Base-by-base conservation (phyloP, 768 basidiomycete genomes). In the Suillus cothurnatus region DNA sequence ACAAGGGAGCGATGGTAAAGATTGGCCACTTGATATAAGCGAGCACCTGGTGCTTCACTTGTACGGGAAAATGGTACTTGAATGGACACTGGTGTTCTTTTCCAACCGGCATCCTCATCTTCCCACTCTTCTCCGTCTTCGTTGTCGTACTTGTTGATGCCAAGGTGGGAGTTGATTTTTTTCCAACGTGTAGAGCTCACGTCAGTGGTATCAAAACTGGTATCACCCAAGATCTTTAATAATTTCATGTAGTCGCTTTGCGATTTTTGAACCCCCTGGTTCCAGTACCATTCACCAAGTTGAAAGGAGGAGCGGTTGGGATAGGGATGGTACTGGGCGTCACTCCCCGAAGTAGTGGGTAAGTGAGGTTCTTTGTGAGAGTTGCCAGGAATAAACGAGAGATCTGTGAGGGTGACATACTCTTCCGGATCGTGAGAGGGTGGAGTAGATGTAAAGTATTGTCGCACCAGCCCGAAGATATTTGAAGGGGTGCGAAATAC, bases 61-160 rank as follows among this genome's bases (percentile, higher is more conserved):
- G 32, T 3, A 6, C 43, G 6, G 36, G 61, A 62, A 61, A 62
- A 68, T 15, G 68, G 70, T n/a, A 70, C 64, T 15, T 56, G 14
- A 31, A 70, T 69, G 6, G 26, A 63, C 15, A 68, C 50, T 1
- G 66, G 59, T 6, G 59, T 62, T 34, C 21, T 23, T 12, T 23
- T 63, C 71, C 71, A 70, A 7, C 69, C 66, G n/a, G 69, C 68
- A 5, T 47, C 45, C 23, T 64, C 61, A 31, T 64, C 66, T 28
- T 39, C 34, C 62, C 61, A 67, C 3, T 47, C 45, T 56, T 65
- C 61, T 28, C 36, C 38, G 21, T 60, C 41, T 19, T 14, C 38
- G 2, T 17, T 34, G 9, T 61, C 39, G 7, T 34, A 47, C 28
- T 61, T 32, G 15, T 47, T 60, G 23, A 15, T 43, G 12, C 52